Base-by-base conservation (phyloP, 208 protist species). In the Leishmania tarentolae region DNA sequence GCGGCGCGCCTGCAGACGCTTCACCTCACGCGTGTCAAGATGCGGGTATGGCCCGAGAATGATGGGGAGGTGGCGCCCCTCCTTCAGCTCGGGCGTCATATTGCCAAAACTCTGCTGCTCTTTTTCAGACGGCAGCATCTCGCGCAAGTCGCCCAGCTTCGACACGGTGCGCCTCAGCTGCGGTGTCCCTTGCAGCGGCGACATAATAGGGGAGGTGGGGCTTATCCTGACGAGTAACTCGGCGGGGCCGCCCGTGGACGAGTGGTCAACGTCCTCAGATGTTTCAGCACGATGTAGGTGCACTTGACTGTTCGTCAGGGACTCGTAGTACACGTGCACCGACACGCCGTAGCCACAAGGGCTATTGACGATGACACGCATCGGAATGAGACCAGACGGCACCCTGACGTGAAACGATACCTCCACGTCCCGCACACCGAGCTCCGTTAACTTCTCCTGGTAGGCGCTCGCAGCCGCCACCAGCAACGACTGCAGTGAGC, bases 251-350 rank as follows among this genome's bases (percentile, higher is more conserved):
- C 37, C 59, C 35, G 56, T 42, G 19, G 83, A 74, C 0, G 83
- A 88, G 76, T 86, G 63, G 42, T 82, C 73, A 24, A 96, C 79
- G 71, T 96, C 93, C 79, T 96, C 90, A 15, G 90, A 86, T 71
- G 86, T 94, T 74, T 96, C 91, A 31, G 90, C 90, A 71, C 90
- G 91, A 75, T 89, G 89, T 44, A 96, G 80, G 46, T 81, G 92
- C 68, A 90, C 73, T 56, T 69, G 80, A 40, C 88, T 87, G 83
- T 89, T 86, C 76, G 92, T 86, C 72, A 94, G 69, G 15, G 90
- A 90, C 80, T 99, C 96, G 79, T 95, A 89, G 86, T 95, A 98
- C 40, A 89, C 80, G 86, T 96, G 93, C 75, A 97, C 90, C n/a
- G 80, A 74, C 40, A 96, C 84, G 65, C 81, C 87, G 82, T 92